Evolutionary conservation across 371 early-diverging fungal species (phyloP), one percentile per base, ranked within the genome.

Genomic region (Mucor lusitanicus): DNA sequence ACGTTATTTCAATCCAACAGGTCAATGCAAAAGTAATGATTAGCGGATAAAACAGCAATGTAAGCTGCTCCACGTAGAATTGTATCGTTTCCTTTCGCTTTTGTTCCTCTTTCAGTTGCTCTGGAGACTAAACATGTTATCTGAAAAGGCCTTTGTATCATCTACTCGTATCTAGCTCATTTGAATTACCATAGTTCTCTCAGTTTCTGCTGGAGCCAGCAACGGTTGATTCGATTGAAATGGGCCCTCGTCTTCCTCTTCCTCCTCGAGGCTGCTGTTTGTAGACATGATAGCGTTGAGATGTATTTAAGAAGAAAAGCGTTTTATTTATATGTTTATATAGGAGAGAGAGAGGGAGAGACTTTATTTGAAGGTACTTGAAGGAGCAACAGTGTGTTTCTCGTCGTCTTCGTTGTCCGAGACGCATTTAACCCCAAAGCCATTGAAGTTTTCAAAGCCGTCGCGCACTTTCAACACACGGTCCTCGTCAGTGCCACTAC

Each of bases 11-110:
- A 19, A 72, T 48, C 69, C 73, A 72, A 58, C 65, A 69, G 2
- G 64, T 59, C 13, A 72, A 48, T 27, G 40, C 55, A 65, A 72
- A 69, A 1, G 73, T 72, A 4, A 72, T 6, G 50, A 63, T 53
- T 1, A 72, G 23, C 9, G 73, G 69, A 65, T 69, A 72, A 55
- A 72, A 72, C 7, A 72, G 19, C 6, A 72, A 35, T 8, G 69
- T 65, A 1, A 72, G 44, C 32, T 72, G 73, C 4, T 69, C 63
- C 23, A 72, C 57, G 54, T 68, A 72, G 48, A 72, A 72, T 1
- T 61, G 35, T 11, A 65, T 27, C 3, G 54, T 30, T 59, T 69
- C 65, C 54, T 50, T 68, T 50, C 65, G 27, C 30, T 37, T 54
- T 35, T 70, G 56, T 33, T 33, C 56, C n/a, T 32, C 19, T 33